Conservation (phyloP, 2,329 filamentous ascomycete genomes). For the Pseudogymnoascus sp. region DNA sequence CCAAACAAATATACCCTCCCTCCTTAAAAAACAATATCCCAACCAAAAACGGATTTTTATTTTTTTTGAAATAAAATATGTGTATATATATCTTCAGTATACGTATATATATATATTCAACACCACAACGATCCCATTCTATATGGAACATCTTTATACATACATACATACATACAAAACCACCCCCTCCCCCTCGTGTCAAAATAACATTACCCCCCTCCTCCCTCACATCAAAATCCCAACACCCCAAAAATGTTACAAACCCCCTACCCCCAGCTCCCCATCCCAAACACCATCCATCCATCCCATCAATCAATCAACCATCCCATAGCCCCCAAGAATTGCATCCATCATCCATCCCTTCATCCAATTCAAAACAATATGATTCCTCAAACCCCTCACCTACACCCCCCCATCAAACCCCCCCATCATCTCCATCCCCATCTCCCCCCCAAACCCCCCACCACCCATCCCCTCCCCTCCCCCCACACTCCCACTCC, state of each 20-base stretch:
- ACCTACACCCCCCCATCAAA: not conserved
- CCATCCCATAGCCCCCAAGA: not conserved
- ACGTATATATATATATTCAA: not conserved
- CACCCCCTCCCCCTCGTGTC: not conserved
- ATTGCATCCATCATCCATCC: not conserved
- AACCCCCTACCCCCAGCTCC: not conserved
- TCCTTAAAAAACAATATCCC: constrained; percentile 26
- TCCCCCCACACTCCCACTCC: too few relatives aligned
- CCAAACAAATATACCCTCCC: too few relatives aligned
- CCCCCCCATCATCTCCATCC: not conserved
- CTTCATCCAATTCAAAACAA: not conserved
- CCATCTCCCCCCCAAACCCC: not conserved
- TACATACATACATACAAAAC: not conserved
- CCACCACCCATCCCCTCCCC: constrained; percentile 26
- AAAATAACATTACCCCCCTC: not conserved
- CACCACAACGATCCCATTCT: not conserved
- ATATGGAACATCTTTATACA: not conserved
- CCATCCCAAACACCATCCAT: not conserved
- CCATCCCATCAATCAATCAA: not conserved
- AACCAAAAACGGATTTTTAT: too few relatives aligned
- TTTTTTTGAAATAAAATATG: not conserved
- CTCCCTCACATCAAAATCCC: not conserved
- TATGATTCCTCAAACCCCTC: not conserved
- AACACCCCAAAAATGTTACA: not conserved
- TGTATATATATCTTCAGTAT: not conserved